Evolutionary conservation across 495 filamentous ascomycete genomes (phyloP).

Genomic region (Echria macrotheca): DNA sequence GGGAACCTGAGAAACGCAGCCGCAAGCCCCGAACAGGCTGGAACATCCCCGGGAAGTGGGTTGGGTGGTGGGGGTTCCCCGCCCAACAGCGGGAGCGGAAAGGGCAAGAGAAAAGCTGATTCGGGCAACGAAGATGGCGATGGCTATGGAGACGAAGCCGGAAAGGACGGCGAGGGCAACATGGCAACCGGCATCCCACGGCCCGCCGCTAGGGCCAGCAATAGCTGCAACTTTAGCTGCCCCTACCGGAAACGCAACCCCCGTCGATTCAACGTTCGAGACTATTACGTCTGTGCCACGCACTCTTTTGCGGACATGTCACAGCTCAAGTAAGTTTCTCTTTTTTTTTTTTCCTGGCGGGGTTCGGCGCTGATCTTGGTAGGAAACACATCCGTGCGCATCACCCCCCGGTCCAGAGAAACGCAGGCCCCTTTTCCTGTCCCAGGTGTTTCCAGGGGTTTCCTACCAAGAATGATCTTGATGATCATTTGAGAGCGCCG

Average conservation of each 20-base stretch:
- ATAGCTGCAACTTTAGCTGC: conserved; percentile 25
- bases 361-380: conserved; percentile 5
- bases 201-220: conserved; percentile 8
- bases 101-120: conserved; percentile 28
- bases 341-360: background rate
- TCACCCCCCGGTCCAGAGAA: conserved; percentile 26
- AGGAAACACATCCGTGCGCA: conserved; percentile 31
- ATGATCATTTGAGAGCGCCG: conserved; percentile 21
- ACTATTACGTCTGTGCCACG: conserved; percentile 29
- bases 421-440: conserved; percentile 24
- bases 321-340: conserved; percentile 27
- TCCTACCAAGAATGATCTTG: conserved; percentile 22
- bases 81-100: conserved; percentile 7
- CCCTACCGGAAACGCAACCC: conserved; percentile 37
- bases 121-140: conserved; percentile 22
- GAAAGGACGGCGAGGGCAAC: background rate
- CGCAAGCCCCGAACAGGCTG: conserved; percentile 14
- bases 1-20: conserved; percentile 15
- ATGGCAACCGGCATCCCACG: background rate
- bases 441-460: conserved; percentile 26
- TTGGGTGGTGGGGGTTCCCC: background rate
- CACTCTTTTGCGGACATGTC: conserved; percentile 32
- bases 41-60: conserved; percentile 10
- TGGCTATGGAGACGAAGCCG: conserved; percentile 14
- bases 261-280: conserved; percentile 31